These are phyloP conservation scores for Triticum timopheevii DNA, from an alignment of 176 grass and related monocot genomes.

Conservation along the genomic window DNA sequence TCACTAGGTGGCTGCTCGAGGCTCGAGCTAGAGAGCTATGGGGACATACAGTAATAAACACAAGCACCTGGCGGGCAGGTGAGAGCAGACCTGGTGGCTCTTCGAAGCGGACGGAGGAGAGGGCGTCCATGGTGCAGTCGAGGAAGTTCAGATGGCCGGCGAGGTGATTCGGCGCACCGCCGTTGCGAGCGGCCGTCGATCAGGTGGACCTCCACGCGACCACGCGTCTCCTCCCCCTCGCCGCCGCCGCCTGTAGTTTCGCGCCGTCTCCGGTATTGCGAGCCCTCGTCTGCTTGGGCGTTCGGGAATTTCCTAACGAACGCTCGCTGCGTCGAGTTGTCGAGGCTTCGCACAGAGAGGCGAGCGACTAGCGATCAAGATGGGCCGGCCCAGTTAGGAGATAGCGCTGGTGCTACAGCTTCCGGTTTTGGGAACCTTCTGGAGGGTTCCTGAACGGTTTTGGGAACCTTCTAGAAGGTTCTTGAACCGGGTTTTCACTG, in stretches of 20 bases:
- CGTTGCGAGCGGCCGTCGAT: background rate
- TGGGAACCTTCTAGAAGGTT: no score
- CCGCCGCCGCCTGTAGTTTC: background rate
- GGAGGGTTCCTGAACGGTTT: no score
- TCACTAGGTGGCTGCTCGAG: background rate
- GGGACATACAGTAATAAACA: background rate
- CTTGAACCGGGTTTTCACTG: no score
- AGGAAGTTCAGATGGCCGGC: background rate
- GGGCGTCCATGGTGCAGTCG: background rate
- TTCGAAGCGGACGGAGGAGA: background rate
- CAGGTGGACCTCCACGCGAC: background rate
- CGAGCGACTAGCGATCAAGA: no score
- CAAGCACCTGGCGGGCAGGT: background rate
- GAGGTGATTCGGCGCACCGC: background rate
- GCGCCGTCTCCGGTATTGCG: background rate
- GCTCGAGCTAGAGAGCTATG: background rate
- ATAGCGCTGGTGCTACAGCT: no score
- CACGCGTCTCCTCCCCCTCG: background rate
- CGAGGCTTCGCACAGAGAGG: no score
- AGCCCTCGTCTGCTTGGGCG: background rate
- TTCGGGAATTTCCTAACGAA: no score
- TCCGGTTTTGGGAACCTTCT: no score
- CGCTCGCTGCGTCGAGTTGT: no score
- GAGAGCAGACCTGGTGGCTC: background rate
- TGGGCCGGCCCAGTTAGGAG: no score